A percentile compares a stretch with the other conserved stretches of the same genome.
Evolutionary conservation across 345 rosid species (phyloP).

Genomic region (Eucalyptus caleyi): DNA sequence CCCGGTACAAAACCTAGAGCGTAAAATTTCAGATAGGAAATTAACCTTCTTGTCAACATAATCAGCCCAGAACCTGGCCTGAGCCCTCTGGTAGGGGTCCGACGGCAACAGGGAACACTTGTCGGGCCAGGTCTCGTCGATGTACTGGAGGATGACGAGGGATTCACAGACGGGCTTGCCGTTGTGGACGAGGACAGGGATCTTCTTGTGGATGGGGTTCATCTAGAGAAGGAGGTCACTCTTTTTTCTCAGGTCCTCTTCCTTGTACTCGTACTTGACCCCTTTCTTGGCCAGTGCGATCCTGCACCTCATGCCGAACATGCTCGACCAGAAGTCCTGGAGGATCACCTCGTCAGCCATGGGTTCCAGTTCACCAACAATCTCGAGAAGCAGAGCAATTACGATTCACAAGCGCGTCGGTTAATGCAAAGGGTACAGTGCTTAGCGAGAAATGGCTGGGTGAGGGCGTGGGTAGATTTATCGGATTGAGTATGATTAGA

Average conservation of each 20-base stretch:
- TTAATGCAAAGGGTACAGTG: neutral
- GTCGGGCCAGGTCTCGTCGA: slow-evolving; percentile 1
- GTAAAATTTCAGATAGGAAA: neutral
- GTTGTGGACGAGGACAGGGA: slow-evolving; percentile 1
- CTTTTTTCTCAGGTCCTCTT: neutral
- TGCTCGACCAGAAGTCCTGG: neutral
- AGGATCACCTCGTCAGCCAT: neutral
- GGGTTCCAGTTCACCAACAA: neutral
- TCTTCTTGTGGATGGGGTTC: neutral
- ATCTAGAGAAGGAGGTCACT: neutral
- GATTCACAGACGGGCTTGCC: slow-evolving; percentile 6
- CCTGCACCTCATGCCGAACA: neutral
- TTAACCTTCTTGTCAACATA: neutral
- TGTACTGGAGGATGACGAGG: neutral
- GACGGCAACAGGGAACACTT: neutral
- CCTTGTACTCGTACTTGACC: neutral
- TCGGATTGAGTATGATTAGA: no score
- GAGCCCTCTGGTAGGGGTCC: neutral
- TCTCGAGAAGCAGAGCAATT: neutral
- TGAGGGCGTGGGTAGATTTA: neutral
- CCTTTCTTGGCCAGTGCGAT: slow-evolving; percentile 1
- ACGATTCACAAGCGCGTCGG: neutral
- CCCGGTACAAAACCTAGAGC: neutral
- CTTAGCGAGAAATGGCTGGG: neutral
- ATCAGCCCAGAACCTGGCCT: slow-evolving; percentile 3